These are phyloP conservation scores for Xylaria acuta DNA, from an alignment of 495 filamentous ascomycete genomes.

Conservation along the genomic window DNA sequence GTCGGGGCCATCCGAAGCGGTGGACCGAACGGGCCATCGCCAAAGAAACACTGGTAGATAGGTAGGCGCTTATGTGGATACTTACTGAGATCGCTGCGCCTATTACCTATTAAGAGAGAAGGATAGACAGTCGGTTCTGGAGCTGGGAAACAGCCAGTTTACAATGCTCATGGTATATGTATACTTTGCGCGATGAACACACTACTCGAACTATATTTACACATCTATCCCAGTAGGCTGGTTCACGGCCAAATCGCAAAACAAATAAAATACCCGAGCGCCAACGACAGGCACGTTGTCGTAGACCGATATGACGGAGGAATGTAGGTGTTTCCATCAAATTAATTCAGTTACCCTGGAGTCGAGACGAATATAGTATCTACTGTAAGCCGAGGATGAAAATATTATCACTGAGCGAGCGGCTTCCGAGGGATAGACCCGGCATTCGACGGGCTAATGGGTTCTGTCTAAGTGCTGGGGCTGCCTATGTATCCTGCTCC, in stretches of 20 bases:
- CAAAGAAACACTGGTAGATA: not conserved
- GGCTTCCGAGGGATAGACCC: constrained; percentile 24
- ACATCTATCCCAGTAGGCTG: not conserved
- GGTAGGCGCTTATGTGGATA: not conserved
- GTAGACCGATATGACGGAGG: not conserved
- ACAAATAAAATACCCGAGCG: not conserved
- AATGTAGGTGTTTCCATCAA: not conserved
- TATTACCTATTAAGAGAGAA: not conserved
- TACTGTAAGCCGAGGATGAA: not conserved
- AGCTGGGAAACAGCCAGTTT: not conserved
- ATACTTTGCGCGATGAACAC: not conserved
- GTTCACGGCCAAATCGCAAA: not conserved
- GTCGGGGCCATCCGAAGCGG: constrained; percentile 16
- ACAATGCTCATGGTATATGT: not conserved
- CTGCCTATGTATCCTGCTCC: constrained; percentile 4
- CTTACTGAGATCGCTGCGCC: not conserved
- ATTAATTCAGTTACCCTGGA: not conserved
- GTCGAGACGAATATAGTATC: not conserved
- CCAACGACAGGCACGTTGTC: not conserved
- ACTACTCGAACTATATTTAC: not conserved
- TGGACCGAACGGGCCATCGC: constrained; percentile 5
- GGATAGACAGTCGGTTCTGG: not conserved
- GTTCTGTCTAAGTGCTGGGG: too few species aligned
- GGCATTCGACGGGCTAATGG: constrained; percentile 12
- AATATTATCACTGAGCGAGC: not conserved